Percentiles rank a stretch among this genome's conserved stretches.
Conservation (phyloP, 2,329 filamentous ascomycete species). For the Diaporthe longicolla region DNA sequence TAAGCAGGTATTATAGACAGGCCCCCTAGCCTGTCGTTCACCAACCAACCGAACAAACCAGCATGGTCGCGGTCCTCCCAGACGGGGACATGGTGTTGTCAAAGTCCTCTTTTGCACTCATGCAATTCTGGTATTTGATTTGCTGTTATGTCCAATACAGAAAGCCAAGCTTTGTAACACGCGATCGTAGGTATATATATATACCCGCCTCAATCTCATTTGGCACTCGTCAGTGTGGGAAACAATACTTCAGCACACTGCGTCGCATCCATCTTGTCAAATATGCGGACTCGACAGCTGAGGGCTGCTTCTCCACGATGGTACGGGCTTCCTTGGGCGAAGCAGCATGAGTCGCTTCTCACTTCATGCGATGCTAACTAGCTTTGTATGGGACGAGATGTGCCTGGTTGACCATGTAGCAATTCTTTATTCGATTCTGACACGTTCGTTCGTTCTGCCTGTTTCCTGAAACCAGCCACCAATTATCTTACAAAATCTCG, state of each 20-base stretch:
- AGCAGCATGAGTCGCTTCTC: not conserved
- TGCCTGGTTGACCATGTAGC: not conserved
- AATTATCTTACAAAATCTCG: slow-evolving; percentile 14
- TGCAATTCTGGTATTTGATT: no score
- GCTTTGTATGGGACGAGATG: not conserved
- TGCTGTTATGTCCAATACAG: not conserved
- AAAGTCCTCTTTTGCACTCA: not conserved
- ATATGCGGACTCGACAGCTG: not conserved
- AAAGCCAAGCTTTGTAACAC: not conserved
- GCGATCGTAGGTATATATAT: not conserved
- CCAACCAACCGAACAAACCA: not conserved
- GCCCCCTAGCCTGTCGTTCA: not conserved
- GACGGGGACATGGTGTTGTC: not conserved
- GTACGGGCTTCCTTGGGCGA: not conserved
- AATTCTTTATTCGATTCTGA: not conserved
- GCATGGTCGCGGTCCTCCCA: not conserved
- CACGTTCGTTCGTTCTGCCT: slow-evolving; percentile 16
- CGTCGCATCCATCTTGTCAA: not conserved
- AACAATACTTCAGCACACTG: no score
- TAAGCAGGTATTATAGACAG: not conserved
- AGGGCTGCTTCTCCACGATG: not conserved
- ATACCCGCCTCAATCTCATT: not conserved
- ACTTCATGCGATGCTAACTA: not conserved
- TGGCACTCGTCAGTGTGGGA: not conserved
- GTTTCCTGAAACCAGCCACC: slow-evolving; percentile 3